Percentiles rank a stretch among this genome's conserved stretches.
Conservation (phyloP, 2,329 filamentous ascomycete genomes). For the Diaporthe sp. region DNA sequence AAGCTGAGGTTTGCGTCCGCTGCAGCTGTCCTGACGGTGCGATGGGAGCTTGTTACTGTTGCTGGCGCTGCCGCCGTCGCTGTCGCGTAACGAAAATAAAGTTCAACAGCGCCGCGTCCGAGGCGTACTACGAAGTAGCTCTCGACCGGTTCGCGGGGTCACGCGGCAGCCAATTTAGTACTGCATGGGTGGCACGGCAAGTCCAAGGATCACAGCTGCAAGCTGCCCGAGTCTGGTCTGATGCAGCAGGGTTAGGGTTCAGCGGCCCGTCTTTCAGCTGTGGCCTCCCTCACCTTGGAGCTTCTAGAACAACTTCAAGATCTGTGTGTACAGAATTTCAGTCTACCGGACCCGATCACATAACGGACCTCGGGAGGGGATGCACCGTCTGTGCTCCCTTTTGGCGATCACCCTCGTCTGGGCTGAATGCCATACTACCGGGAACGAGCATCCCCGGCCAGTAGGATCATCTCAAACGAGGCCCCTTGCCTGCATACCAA, state of each 20-base stretch:
- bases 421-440: background rate
- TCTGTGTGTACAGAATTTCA: slow-evolving; percentile 4
- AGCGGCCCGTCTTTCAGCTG: background rate
- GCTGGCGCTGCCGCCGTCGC: background rate
- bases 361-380: slow-evolving; percentile 14
- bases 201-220: background rate
- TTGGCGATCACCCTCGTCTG: slow-evolving; percentile 7
- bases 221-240: too few relatives aligned
- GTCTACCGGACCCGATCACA: background rate
- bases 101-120: slow-evolving; percentile 16
- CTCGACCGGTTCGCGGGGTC: slow-evolving; percentile 25
- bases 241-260: background rate
- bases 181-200: background rate
- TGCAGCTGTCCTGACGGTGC: background rate
- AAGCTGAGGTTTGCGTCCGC: background rate
- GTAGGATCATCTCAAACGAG: slow-evolving; percentile 6
- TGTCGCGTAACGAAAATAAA: slow-evolving; percentile 23
- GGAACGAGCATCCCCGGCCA: slow-evolving; percentile 21
- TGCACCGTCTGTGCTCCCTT: slow-evolving; percentile 28
- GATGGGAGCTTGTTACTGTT: background rate
- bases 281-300: background rate
- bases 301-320: slow-evolving; percentile 19
- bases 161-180: slow-evolving; percentile 26
- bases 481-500: background rate
- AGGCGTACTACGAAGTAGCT: background rate